Conservation (phyloP, 805 yeast species). For the Zygosaccharomyces kombuchaensis region DNA sequence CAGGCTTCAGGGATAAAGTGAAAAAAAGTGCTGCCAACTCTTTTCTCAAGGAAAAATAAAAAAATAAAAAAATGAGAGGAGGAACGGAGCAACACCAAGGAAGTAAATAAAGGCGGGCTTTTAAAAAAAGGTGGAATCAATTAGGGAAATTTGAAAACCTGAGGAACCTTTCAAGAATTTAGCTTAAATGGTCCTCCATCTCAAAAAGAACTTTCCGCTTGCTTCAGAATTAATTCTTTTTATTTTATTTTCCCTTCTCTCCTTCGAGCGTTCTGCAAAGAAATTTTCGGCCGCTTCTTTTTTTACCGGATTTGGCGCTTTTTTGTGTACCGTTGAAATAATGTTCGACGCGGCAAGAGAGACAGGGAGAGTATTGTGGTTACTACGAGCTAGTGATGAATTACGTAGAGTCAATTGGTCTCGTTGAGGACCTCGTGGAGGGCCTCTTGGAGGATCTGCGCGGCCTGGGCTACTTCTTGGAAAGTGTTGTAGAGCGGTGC, state of each 20-base stretch:
- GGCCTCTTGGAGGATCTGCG: conserved; percentile 42
- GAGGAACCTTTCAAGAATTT: neutral
- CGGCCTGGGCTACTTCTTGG: conserved; percentile 52
- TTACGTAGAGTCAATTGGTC: neutral
- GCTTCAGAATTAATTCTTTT: neutral
- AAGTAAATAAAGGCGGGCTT: neutral
- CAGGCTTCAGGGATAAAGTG: neutral
- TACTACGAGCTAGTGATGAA: no score
- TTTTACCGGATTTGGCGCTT: neutral
- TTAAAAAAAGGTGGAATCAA: neutral
- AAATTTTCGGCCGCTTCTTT: conserved; percentile 3
- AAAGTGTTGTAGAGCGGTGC: conserved; percentile 78
- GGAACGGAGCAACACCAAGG: neutral
- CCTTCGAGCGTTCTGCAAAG: conserved; percentile 4
- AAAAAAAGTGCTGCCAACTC: conserved; percentile 1
- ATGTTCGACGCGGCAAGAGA: neutral
- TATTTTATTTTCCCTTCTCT: conserved; percentile 2
- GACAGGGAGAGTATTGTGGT: neutral
- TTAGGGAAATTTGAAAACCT: neutral
- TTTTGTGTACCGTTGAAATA: conserved; percentile 3
- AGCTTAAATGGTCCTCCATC: neutral
- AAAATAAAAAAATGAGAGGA: neutral
- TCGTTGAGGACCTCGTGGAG: conserved; percentile 19
- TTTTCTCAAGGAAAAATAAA: neutral
- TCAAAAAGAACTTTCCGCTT: neutral